Conservation (phyloP, 352 stramenopile species). For the Plasmopara halstedii region DNA sequence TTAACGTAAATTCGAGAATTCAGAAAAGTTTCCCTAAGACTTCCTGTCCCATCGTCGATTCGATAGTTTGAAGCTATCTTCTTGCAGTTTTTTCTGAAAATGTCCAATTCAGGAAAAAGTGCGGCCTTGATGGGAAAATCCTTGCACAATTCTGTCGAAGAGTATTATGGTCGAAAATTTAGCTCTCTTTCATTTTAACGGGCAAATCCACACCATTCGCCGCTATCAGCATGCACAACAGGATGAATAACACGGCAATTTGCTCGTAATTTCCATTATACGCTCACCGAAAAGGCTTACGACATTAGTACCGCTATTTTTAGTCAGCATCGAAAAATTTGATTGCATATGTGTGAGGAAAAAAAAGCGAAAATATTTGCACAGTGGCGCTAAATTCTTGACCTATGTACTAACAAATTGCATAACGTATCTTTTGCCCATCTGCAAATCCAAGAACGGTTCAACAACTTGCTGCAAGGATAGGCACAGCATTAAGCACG, state of each 20-base stretch:
- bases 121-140: no score
- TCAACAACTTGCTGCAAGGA: constrained; percentile 31
- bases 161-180: no score
- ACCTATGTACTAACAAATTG: constrained; percentile 59
- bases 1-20: no score
- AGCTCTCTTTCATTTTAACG: constrained; percentile 39
- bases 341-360: constrained; percentile 16
- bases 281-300: constrained; percentile 64
- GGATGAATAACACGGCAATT: constrained; percentile 49
- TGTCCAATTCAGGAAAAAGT: no score
- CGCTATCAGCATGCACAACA: constrained; percentile 1
- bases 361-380: constrained; percentile 1
- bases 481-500: no score
- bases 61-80: no score
- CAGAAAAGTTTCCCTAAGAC: no score
- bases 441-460: constrained; percentile 55
- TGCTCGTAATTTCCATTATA: constrained; percentile 73
- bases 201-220: constrained; percentile 39
- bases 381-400: constrained; percentile 38
- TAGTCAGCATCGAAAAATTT: constrained; percentile 36
- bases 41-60: no score
- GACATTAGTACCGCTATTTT: constrained; percentile 23
- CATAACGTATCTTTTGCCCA: constrained; percentile 50
- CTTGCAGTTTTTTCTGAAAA: no score
- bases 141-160: no score